Evolutionary conservation across 768 basidiomycete species (phyloP), one percentile per base, ranked within the genome.

Genomic region (Lentinula guzmanii): DNA sequence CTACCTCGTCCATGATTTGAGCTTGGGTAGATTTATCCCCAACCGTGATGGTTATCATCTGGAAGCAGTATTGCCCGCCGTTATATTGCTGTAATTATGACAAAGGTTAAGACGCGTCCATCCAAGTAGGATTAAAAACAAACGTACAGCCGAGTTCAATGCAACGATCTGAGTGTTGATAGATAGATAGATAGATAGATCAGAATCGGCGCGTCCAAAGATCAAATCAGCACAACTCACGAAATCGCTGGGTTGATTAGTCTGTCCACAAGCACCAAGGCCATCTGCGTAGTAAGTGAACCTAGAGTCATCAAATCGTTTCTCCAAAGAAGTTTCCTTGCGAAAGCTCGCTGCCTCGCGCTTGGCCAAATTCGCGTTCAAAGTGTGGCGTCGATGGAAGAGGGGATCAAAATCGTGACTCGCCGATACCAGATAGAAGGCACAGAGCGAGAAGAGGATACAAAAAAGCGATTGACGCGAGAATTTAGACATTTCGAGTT

Each of bases 1-100:
- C 16, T 39, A 84, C 85, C 77, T 76, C 70, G 65, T 90, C 87
- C 61, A 71, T 71, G 61, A 89, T 80, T 33, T 74, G 75, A 4
- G 87, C 87, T 31, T 69, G 67, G 2, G 76, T 63, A 28, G 78
- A 74, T 68, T 81, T 78, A 43, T 83, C 84, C 57, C 74, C 71
- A 67, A 71, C 75, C 2, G 72, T 74, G 60, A 90, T 83, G 15
- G 79, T 80, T 67, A 90, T 84, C 63, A 61, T 69, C 65, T 83
- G 70, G 67, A 72, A 79, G 67, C 87, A 89, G 64, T 82, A 73
- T 45, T 65, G 43, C 35, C 51, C 63, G 50, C 33, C 21, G 16
- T 48, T 52, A 15, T 39, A 64, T 61, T 64, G 46, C 48, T 63
- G 28, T 11, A 43, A 28, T 34, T 5, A 21, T 3, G 33, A 34